Base-by-base conservation (phyloP, 768 basidiomycete species). In the Rhizopogon roseolus region DNA sequence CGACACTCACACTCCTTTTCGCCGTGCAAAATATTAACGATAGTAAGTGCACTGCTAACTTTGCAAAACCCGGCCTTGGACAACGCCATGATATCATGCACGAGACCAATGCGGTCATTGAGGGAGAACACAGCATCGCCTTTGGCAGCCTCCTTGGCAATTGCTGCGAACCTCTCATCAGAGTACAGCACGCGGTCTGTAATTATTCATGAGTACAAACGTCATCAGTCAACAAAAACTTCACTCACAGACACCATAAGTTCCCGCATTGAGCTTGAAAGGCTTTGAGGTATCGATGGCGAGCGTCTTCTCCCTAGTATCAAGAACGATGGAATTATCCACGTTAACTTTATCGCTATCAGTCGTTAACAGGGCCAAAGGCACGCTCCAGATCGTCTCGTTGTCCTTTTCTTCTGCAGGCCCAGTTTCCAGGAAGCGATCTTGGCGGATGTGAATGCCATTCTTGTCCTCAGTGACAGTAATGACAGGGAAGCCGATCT, bases 181-280 rank as follows among this genome's bases (percentile, higher is more conserved):
- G 86, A 78, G 73, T 99, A 99, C 32, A 88, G 71, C 19, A 95
- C 93, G 29, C 94, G 90, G 70, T 87, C 91, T 92, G 8, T 56
- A 19, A 52, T 50, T 44, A 17, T 37, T 29, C 38, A 29, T 25
- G 50, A 60, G 58, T 39, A 39, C 52, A 27, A 53, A 22, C 16
- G 44, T 43, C 17, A 6, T 27, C 19, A 32, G 10, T 6, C 10
- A 32, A 46, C 49, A 19, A 43, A 17, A 57, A 52, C 9, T 5
- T 17, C 8, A 76, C 92, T 57, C 60, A 92, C 92, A 98, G 60
- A 96, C 90, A 55, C 95, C 93, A 49, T 81, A 81, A 1, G 93
- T 94, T 40, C 86, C 86, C 3, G 87, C 88, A 65, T 98, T 98
- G 57, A 98, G 73, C 72, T 98, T 98, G 79, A 86, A 98, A 5